Conservation (phyloP, 306 rosid species). For the Trifolium subterraneum region DNA sequence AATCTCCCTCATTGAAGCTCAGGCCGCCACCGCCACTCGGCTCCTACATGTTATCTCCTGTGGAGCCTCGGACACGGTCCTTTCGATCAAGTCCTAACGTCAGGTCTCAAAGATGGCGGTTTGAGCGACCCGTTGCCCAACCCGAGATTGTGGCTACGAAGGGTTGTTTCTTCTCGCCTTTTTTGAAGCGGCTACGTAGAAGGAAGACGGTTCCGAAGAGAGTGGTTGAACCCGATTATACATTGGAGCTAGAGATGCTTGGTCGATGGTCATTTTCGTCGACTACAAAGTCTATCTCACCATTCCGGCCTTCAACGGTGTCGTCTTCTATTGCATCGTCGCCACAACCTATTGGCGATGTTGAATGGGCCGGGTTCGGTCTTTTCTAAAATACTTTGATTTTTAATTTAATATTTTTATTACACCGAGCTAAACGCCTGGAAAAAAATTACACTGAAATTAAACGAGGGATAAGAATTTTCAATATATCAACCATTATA, state of each 20-base stretch:
- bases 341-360: slow-evolving; percentile 63
- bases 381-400: slow-evolving; percentile 54
- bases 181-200: slow-evolving; percentile 48
- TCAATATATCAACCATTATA: too few relatives aligned
- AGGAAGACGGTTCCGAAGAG: slow-evolving; percentile 40
- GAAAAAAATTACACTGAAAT: too few relatives aligned
- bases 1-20: slow-evolving; percentile 49
- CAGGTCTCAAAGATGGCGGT: slow-evolving; percentile 71
- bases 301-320: slow-evolving; percentile 57
- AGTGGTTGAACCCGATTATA: slow-evolving; percentile 33
- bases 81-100: slow-evolving; percentile 51
- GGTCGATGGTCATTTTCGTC: slow-evolving; percentile 74
- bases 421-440: too few relatives aligned
- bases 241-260: slow-evolving; percentile 58
- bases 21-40: slow-evolving; percentile 71
- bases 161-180: slow-evolving; percentile 81
- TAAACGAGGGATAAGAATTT: too few relatives aligned
- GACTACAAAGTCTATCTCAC: slow-evolving; percentile 54
- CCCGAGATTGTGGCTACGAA: slow-evolving; percentile 49
- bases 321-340: slow-evolving; percentile 64
- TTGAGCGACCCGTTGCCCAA: slow-evolving; percentile 45
- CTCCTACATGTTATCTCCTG: slow-evolving; percentile 33
- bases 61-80: slow-evolving; percentile 48
- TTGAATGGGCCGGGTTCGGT: slow-evolving; percentile 89
- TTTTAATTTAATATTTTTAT: too few relatives aligned